Conservation (phyloP, 768 basidiomycete species). For the Suillus brevipes region DNA sequence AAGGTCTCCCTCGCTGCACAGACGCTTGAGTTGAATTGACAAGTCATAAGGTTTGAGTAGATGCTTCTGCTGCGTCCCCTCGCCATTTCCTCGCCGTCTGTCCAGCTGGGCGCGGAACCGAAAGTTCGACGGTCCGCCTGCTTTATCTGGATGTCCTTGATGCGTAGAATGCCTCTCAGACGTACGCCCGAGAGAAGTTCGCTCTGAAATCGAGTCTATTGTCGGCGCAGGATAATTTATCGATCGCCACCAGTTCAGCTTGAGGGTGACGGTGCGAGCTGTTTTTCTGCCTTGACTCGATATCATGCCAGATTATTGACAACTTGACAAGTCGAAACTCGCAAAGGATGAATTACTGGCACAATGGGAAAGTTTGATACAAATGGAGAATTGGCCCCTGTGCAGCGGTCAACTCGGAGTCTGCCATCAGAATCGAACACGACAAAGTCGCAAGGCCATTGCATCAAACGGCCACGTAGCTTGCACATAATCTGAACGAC, state of each 20-base stretch:
- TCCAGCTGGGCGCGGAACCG: slow-evolving; percentile 1
- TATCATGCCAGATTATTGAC: slow-evolving; percentile 7
- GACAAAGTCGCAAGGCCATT: slow-evolving; percentile 3
- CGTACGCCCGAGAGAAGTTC: slow-evolving; percentile 5
- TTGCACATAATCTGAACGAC: background rate
- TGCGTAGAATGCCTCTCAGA: slow-evolving; percentile 6
- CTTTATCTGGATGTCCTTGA: slow-evolving; percentile 7
- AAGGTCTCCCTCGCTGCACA: slow-evolving; percentile 54
- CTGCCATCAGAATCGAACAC: background rate
- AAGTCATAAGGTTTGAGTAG: slow-evolving; percentile 66
- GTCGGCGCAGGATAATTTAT: too few relatives aligned
- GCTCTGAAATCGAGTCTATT: slow-evolving; percentile 3
- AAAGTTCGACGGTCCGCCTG: slow-evolving; percentile 5
- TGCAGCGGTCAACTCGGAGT: background rate
- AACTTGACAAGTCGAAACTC: background rate
- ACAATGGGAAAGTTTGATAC: slow-evolving; percentile 6
- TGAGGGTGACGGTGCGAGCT: slow-evolving; percentile 5
- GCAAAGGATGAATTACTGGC: background rate
- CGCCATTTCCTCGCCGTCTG: slow-evolving; percentile 4
- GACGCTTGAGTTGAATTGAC: slow-evolving; percentile 54
- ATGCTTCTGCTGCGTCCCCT: slow-evolving; percentile 11
- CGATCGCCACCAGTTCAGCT: slow-evolving; percentile 5
- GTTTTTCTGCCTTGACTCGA: slow-evolving; percentile 11
- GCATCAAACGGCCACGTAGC: background rate
- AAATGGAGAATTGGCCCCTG: slow-evolving; percentile 6